These are phyloP conservation scores for Mrakiaceae sp. DNA, from an alignment of 1,284 basidiomycete species.

Conservation along the genomic window DNA sequence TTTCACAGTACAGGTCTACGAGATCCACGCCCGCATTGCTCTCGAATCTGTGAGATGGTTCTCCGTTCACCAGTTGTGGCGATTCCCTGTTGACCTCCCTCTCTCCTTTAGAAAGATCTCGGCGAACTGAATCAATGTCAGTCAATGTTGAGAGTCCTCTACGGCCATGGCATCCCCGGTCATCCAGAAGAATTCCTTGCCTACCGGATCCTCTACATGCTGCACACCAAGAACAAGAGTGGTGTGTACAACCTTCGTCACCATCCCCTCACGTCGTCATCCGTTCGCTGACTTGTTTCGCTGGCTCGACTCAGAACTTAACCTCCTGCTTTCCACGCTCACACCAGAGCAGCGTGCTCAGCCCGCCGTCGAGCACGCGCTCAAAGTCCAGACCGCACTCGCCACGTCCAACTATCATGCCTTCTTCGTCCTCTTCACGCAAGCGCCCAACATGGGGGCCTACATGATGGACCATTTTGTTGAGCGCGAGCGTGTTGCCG, in stretches of 20 bases:
- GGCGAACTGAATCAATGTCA: slow-evolving; percentile 99
- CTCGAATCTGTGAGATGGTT: slow-evolving; percentile 65
- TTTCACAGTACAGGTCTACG: slow-evolving; percentile 94
- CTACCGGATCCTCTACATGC: slow-evolving; percentile 90
- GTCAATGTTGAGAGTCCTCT: slow-evolving; percentile 76
- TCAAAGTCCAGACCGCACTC: slow-evolving; percentile 75
- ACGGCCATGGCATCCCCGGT: slow-evolving; percentile 83
- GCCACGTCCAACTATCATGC: slow-evolving; percentile 89
- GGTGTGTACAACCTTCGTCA: slow-evolving; percentile 44
- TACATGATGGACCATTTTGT: slow-evolving; percentile 99
- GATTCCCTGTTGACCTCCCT: background rate
- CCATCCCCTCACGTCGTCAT: background rate
- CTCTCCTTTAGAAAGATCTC: slow-evolving; percentile 63
- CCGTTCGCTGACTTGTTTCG: background rate
- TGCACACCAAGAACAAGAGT: slow-evolving; percentile 87
- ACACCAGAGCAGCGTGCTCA: slow-evolving; percentile 75
- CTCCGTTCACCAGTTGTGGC: background rate
- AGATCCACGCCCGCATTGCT: slow-evolving; percentile 95
- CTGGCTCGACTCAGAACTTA: slow-evolving; percentile 56
- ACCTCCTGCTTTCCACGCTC: slow-evolving; percentile 89
- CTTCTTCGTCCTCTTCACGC: slow-evolving; percentile 74
- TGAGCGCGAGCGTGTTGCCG: slow-evolving; percentile 76
- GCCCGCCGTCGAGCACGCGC: slow-evolving; percentile 71
- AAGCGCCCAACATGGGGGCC: slow-evolving; percentile 91
- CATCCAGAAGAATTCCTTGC: slow-evolving; percentile 91